A percentile compares a stretch with the other conserved stretches of the same genome.
phyloP scores from a whole-genome alignment of 2,329 filamentous ascomycete genomes.

The Fusarium nelsonii region DNA sequence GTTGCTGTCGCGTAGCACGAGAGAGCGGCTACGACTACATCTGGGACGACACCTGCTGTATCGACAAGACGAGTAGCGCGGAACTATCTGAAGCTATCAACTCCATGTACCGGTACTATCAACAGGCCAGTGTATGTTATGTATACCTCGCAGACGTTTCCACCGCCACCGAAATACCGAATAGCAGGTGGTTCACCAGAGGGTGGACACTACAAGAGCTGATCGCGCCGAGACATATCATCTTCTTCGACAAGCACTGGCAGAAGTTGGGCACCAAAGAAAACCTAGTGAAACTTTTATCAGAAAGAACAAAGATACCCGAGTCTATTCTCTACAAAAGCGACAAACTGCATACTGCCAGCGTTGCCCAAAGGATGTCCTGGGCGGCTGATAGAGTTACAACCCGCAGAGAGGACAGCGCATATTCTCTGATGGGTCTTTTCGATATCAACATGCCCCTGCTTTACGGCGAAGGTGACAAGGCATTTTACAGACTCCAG shows the following conservation, averaged over 20 bases:
- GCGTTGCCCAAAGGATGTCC: conserved; percentile 20
- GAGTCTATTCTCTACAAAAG: neutral
- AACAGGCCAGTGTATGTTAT: conserved; percentile 21
- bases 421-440: conserved; percentile 15
- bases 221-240: neutral
- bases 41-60: conserved; percentile 42
- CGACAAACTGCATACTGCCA: neutral
- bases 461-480: conserved; percentile 3
- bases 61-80: conserved; percentile 37
- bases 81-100: conserved; percentile 40
- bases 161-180: fast-evolving
- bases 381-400: conserved; percentile 13
- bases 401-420: conserved; percentile 6
- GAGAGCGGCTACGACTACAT: conserved; percentile 23
- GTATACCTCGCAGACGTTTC: conserved; percentile 26
- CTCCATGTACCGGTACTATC: conserved; percentile 42
- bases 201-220: conserved; percentile 29
- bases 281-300: neutral
- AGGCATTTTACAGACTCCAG: conserved; percentile 13
- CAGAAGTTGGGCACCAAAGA: neutral
- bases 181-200: conserved; percentile 24
- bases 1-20: conserved; percentile 14
- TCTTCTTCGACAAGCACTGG: conserved; percentile 18
- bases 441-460: conserved; percentile 17
- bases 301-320: neutral